Evolutionary conservation across 164 flowering plant species (phyloP).

Genomic region (Buxus sempervirens): DNA sequence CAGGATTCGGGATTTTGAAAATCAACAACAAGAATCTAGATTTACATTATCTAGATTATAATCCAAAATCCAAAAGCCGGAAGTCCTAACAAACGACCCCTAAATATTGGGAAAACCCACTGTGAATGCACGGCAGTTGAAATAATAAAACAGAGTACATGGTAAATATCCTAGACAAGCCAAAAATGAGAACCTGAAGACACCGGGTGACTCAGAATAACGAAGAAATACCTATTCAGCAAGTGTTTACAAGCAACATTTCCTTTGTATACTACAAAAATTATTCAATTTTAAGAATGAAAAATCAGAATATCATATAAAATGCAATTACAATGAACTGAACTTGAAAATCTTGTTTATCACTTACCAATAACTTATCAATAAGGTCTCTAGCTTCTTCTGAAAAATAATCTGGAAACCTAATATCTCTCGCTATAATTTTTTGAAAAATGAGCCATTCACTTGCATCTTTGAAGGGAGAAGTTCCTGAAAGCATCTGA

Average conservation of each 20-base stretch:
- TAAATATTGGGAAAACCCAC: too few relatives aligned
- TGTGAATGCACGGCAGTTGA: not conserved
- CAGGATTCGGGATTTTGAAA: too few relatives aligned
- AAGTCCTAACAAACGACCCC: too few relatives aligned
- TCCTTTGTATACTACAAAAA: too few relatives aligned
- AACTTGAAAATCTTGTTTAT: not conserved
- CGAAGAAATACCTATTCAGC: not conserved
- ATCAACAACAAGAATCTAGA: too few relatives aligned
- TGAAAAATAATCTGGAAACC: slow-evolving; percentile 84
- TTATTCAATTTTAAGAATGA: not conserved
- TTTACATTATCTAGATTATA: too few relatives aligned
- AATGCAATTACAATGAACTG: not conserved
- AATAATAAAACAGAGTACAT: not conserved
- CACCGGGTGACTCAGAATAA: not conserved
- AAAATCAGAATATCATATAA: too few relatives aligned
- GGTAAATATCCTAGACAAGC: not conserved
- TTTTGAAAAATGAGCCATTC: slow-evolving; percentile 99
- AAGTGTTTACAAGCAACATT: not conserved
- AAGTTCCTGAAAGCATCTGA: slow-evolving; percentile 99
- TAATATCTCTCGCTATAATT: slow-evolving; percentile 87
- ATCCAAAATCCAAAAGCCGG: too few relatives aligned
- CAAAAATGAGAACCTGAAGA: not conserved
- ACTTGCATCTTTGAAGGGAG: slow-evolving; percentile 99
- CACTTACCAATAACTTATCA: slow-evolving; percentile 78
- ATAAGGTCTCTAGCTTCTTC: slow-evolving; percentile 81